A percentile compares a stretch with the other conserved stretches of the same genome.
These are phyloP conservation scores for Zostera marina DNA, from an alignment of 116 monocot species.

Conservation along the genomic window DNA sequence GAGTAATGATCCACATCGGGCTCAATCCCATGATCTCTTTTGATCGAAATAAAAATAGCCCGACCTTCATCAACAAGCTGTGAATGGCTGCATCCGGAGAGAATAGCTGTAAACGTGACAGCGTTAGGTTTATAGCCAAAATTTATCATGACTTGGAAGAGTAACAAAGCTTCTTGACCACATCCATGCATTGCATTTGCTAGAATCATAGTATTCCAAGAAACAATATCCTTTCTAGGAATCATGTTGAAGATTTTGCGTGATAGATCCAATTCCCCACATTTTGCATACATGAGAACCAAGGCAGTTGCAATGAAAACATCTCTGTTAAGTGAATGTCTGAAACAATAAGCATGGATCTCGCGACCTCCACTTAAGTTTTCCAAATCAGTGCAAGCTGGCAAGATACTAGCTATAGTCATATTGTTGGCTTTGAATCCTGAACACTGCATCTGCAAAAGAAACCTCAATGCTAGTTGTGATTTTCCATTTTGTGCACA, in stretches of 20 bases:
- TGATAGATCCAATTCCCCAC: constrained; percentile 43
- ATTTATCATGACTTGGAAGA: constrained; percentile 1
- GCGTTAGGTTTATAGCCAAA: constrained; percentile 11
- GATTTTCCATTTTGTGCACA: constrained; percentile 25
- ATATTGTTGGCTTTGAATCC: constrained; percentile 35
- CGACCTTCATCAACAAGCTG: constrained; percentile 38
- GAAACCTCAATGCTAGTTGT: constrained; percentile 27
- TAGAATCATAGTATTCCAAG: constrained; percentile 62
- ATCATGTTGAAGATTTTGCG: constrained; percentile 29
- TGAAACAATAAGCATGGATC: constrained; percentile 31
- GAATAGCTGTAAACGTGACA: constrained; percentile 36
- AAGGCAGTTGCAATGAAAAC: constrained; percentile 28
- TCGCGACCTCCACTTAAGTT: constrained; percentile 32
- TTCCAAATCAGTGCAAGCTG: constrained; percentile 27
- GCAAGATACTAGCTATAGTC: constrained; percentile 40
- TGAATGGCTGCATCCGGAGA: constrained; percentile 59
- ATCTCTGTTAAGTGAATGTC: constrained; percentile 16
- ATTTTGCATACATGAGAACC: constrained; percentile 47
- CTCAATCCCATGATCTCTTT: constrained; percentile 18
- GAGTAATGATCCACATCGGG: constrained; percentile 48
- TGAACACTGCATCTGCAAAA: constrained; percentile 31
- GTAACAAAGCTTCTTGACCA: constrained; percentile 21
- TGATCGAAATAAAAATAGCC: constrained; percentile 35
- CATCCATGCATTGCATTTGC: constrained; percentile 72
- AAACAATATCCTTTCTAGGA: constrained; percentile 29